Conservation (phyloP, 106 monocot genomes). For the Dendrobium nobile region DNA sequence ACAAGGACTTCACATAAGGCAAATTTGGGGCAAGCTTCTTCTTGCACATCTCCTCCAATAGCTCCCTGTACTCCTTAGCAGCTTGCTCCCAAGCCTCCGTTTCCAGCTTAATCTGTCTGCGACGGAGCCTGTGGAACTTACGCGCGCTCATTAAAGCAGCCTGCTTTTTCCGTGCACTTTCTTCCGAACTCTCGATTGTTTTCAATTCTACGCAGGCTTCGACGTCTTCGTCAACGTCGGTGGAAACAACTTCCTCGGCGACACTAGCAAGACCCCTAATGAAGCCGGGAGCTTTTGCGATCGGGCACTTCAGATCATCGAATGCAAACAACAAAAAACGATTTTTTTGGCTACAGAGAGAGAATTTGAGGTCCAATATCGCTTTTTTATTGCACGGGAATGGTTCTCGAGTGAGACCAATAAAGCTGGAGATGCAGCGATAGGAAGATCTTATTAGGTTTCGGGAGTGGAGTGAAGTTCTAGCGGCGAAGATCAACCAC, state of each 20-base stretch:
- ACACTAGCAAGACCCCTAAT: background rate
- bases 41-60: slow-evolving; percentile 71
- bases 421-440: background rate
- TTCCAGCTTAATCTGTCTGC: slow-evolving; percentile 69
- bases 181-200: background rate
- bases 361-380: background rate
- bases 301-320: background rate
- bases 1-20: slow-evolving; percentile 78
- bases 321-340: background rate
- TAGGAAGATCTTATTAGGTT: slow-evolving; percentile 1
- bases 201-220: background rate
- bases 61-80: slow-evolving; percentile 75
- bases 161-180: background rate
- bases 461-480: background rate
- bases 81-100: slow-evolving; percentile 93
- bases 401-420: background rate
- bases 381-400: background rate
- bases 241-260: slow-evolving; percentile 8
- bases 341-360: background rate
- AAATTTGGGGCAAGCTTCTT: slow-evolving; percentile 82
- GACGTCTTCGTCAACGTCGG: slow-evolving; percentile 5
- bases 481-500: slow-evolving; percentile 1
- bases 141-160: background rate
- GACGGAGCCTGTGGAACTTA: slow-evolving; percentile 38
- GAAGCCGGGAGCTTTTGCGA: background rate